Evolutionary conservation across 2,329 filamentous ascomycete species (phyloP).

Genomic region (Trichoderma sp.): DNA sequence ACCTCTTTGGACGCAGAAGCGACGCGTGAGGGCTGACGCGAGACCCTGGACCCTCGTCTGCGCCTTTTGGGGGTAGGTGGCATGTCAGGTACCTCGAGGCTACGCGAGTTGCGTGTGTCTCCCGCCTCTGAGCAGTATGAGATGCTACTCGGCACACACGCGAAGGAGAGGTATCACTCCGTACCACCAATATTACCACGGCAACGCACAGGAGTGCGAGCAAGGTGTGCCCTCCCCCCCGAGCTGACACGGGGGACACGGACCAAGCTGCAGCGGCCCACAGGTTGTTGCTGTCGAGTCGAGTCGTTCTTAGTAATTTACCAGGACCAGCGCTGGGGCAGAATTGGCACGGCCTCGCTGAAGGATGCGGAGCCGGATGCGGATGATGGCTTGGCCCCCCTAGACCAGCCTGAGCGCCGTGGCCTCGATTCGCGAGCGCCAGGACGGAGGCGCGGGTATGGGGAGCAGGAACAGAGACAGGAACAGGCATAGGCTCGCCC

Average conservation of each 20-base stretch:
- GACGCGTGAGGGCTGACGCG: constrained; percentile 24
- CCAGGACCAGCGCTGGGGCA: not conserved
- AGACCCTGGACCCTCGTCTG: constrained; percentile 15
- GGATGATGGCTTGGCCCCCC: not conserved
- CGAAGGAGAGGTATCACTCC: not conserved
- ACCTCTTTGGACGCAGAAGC: constrained; percentile 15
- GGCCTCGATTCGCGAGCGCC: constrained; percentile 18
- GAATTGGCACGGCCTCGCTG: not conserved
- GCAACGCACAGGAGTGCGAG: not conserved
- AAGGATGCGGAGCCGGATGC: constrained; percentile 3
- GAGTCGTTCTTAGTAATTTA: constrained; percentile 4
- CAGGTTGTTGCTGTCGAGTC: not conserved
- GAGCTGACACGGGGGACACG: constrained; percentile 19
- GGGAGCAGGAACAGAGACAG: not conserved
- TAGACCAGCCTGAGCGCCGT: not conserved
- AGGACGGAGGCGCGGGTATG: not conserved
- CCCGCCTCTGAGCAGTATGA: not conserved
- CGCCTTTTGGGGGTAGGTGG: not conserved
- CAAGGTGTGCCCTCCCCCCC: not conserved
- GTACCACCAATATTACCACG: constrained; percentile 8
- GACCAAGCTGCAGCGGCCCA: constrained; percentile 5
- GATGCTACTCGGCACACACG: constrained; percentile 6
- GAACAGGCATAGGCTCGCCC: too few relatives aligned
- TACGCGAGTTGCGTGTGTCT: not conserved
- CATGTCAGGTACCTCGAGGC: not conserved